Percentiles rank a stretch among this genome's conserved stretches.
Conservation (phyloP, 306 rosid genomes). For the Fagus sylvatica region DNA sequence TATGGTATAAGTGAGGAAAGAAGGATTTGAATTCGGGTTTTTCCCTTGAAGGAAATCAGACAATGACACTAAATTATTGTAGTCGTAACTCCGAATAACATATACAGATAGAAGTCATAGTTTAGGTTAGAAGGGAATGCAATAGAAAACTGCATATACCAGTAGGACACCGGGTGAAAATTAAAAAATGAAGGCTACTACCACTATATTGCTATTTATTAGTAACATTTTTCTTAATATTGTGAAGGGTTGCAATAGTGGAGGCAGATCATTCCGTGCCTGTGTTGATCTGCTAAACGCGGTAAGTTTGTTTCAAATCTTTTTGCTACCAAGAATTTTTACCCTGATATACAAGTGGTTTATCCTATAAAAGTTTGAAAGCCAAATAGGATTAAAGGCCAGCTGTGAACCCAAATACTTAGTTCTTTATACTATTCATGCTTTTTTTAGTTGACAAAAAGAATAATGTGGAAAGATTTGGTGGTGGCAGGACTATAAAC, state of each 20-base stretch:
- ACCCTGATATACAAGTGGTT: neutral
- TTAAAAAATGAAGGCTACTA: neutral
- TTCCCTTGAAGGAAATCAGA: too few species aligned
- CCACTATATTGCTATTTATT: neutral
- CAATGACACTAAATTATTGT: too few species aligned
- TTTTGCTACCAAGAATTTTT: neutral
- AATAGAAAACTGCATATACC: neutral
- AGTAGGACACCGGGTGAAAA: neutral
- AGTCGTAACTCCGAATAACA: too few species aligned
- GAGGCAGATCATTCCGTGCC: constrained; percentile 47
- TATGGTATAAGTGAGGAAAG: too few species aligned
- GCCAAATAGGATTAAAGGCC: neutral
- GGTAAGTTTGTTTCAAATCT: constrained; percentile 9
- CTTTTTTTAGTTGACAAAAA: neutral
- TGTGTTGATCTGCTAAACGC: constrained; percentile 43
- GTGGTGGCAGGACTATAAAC: constrained; percentile 47
- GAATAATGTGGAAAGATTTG: neutral
- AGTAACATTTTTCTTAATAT: neutral
- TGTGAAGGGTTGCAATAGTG: constrained; percentile 51
- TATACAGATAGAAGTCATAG: neutral
- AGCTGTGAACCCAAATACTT: too few species aligned
- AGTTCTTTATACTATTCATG: neutral
- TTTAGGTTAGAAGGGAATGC: neutral
- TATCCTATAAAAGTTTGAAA: neutral
- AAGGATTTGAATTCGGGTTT: too few species aligned